Conservation (phyloP, 2,329 filamentous ascomycete genomes). For the Aspergillus fumigatiaffinis region DNA sequence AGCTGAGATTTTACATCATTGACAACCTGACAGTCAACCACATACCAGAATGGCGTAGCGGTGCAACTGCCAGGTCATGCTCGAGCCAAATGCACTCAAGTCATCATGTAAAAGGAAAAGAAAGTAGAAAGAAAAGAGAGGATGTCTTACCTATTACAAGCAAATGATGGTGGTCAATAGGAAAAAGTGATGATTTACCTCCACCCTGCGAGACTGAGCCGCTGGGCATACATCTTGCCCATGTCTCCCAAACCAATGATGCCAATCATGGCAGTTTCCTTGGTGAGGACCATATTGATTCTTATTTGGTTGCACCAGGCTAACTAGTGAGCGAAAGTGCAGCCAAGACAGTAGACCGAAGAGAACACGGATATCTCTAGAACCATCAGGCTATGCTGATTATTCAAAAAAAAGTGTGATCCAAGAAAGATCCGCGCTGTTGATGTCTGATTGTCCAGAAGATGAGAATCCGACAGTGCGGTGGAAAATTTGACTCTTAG, state of each 20-base stretch:
- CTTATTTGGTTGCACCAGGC: not conserved
- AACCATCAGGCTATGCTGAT: not conserved
- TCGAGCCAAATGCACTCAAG: slow-evolving; percentile 99
- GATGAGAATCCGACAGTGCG: not conserved
- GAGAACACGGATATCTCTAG: not conserved
- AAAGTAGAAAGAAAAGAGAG: slow-evolving; percentile 6
- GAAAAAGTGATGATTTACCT: slow-evolving; percentile 50
- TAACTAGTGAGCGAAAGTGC: not conserved
- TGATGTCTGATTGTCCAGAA: not conserved
- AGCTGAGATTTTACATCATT: slow-evolving; percentile 99
- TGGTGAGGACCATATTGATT: slow-evolving; percentile 33
- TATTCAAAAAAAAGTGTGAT: not conserved
- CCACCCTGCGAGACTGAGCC: slow-evolving; percentile 88
- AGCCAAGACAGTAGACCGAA: not conserved
- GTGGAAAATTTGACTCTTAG: slow-evolving; percentile 23
- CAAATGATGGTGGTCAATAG: slow-evolving; percentile 1
- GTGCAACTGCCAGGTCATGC: slow-evolving; percentile 65
- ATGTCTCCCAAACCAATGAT: slow-evolving; percentile 99
- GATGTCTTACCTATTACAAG: slow-evolving; percentile 30
- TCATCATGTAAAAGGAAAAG: slow-evolving; percentile 68
- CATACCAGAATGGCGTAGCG: slow-evolving; percentile 73
- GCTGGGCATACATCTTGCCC: slow-evolving; percentile 96
- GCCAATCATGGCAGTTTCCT: slow-evolving; percentile 74
- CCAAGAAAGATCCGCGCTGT: not conserved
- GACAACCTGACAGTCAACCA: slow-evolving; percentile 62